Evolutionary conservation across 1,284 basidiomycete species (phyloP).

Genomic region (Ustilago shanxiensis): DNA sequence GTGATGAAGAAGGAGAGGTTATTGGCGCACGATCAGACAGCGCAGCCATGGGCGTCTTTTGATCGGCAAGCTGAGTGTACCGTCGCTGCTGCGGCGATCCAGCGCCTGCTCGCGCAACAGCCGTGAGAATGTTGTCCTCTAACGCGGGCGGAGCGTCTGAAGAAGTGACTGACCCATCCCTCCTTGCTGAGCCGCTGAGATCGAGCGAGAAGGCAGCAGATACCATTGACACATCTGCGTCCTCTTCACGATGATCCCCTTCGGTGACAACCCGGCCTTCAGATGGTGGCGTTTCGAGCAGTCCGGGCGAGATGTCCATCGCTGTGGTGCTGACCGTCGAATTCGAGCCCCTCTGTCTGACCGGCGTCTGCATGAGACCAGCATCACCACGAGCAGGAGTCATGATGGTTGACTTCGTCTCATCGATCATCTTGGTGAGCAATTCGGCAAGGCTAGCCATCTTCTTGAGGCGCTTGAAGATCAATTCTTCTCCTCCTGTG

Average conservation of each 20-base stretch:
- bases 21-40: background rate
- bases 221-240: slow-evolving; percentile 28
- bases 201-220: slow-evolving; percentile 38
- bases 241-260: background rate
- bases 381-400: slow-evolving; percentile 1
- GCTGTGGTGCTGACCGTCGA: slow-evolving; percentile 13
- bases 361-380: slow-evolving; percentile 15
- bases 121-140: background rate
- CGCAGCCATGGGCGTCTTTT: background rate
- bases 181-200: slow-evolving; percentile 16
- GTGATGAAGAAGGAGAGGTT: slow-evolving; percentile 12
- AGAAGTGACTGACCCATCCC: background rate
- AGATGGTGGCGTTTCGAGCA: slow-evolving; percentile 19
- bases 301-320: slow-evolving; percentile 28
- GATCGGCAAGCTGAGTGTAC: background rate
- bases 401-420: slow-evolving; percentile 37
- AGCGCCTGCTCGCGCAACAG: too few species aligned
- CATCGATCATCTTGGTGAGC: slow-evolving; percentile 50
- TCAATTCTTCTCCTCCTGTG: slow-evolving; percentile 17
- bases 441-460: slow-evolving; percentile 38
- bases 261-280: background rate
- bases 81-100: background rate
- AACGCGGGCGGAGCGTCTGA: background rate
- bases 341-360: slow-evolving; percentile 1
- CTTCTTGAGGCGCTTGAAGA: slow-evolving; percentile 35